Percentiles rank a stretch among this genome's conserved stretches.
phyloP scores from a whole-genome alignment of 106 monocot genomes.

The Phalaenopsis aphrodite region DNA sequence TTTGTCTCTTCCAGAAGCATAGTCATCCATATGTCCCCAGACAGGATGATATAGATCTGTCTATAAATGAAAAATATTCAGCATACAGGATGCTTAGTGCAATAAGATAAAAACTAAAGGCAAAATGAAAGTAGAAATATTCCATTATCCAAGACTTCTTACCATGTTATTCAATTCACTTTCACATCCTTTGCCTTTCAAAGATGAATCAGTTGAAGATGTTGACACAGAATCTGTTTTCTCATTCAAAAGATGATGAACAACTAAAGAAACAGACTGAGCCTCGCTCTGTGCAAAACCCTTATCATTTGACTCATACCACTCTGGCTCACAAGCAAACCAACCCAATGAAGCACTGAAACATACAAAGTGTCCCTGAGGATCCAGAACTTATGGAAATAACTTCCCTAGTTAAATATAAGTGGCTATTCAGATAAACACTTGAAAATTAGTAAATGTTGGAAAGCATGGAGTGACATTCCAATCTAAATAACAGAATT shows the following conservation, averaged over 20 bases:
- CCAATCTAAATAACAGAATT: neutral
- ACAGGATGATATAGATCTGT: constrained; percentile 67
- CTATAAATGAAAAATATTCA: constrained; percentile 22
- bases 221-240: constrained; percentile 22
- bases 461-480: neutral
- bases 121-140: neutral
- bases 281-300: constrained; percentile 88
- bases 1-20: constrained; percentile 68
- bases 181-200: constrained; percentile 43
- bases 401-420: neutral
- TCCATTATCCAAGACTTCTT: constrained; percentile 2
- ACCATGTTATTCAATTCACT: constrained; percentile 50
- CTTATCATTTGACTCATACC: constrained; percentile 82
- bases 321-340: constrained; percentile 89
- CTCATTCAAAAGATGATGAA: constrained; percentile 67
- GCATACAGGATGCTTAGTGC: neutral
- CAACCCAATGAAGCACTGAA: constrained; percentile 83
- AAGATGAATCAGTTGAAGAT: constrained; percentile 39
- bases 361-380: constrained; percentile 6
- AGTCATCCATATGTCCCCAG: constrained; percentile 83
- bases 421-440: neutral
- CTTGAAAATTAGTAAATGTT: neutral
- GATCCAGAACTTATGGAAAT: neutral
- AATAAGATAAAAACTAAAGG: neutral
- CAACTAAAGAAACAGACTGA: constrained; percentile 86